Conservation (phyloP, 1,284 basidiomycete genomes). For the Sporisorium graminicola region DNA sequence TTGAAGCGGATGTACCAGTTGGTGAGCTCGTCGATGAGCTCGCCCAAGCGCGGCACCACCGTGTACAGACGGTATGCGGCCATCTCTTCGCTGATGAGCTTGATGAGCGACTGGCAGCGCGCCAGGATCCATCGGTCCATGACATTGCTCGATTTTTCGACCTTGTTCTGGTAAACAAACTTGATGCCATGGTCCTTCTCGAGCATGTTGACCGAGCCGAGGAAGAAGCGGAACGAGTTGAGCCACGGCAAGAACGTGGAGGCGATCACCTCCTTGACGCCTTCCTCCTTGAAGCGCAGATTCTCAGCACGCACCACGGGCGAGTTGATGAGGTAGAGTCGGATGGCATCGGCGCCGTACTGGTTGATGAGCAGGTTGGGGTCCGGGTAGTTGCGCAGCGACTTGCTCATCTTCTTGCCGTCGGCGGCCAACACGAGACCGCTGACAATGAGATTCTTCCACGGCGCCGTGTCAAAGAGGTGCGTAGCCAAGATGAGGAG, state of each 20-base stretch:
- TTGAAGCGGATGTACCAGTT: conserved; percentile 99
- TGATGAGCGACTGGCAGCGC: conserved; percentile 94
- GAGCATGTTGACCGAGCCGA: conserved; percentile 90
- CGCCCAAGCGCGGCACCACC: conserved; percentile 91
- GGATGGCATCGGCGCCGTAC: conserved; percentile 95
- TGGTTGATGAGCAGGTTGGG: conserved; percentile 89
- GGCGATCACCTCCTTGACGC: conserved; percentile 94
- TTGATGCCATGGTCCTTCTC: conserved; percentile 84
- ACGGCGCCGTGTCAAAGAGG: conserved; percentile 91
- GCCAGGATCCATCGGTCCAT: conserved; percentile 99
- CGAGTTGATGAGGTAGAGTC: conserved; percentile 99
- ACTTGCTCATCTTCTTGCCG: conserved; percentile 99
- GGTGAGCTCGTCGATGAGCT: conserved; percentile 94
- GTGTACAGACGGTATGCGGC: conserved; percentile 96
- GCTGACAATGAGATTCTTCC: conserved; percentile 98
- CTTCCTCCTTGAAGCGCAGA: conserved; percentile 96
- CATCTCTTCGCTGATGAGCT: conserved; percentile 93
- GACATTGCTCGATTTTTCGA: conserved; percentile 87
- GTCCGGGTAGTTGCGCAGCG: conserved; percentile 97
- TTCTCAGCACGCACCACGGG: conserved; percentile 98
- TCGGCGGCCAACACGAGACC: conserved; percentile 97
- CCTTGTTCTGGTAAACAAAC: conserved; percentile 89
- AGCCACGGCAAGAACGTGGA: conserved; percentile 98
- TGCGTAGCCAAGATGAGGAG: conserved; percentile 94
- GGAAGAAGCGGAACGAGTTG: conserved; percentile 99